Evolutionary conservation across 2,329 filamentous ascomycete species (phyloP).

Genomic region (Macrophomina phaseolina): DNA sequence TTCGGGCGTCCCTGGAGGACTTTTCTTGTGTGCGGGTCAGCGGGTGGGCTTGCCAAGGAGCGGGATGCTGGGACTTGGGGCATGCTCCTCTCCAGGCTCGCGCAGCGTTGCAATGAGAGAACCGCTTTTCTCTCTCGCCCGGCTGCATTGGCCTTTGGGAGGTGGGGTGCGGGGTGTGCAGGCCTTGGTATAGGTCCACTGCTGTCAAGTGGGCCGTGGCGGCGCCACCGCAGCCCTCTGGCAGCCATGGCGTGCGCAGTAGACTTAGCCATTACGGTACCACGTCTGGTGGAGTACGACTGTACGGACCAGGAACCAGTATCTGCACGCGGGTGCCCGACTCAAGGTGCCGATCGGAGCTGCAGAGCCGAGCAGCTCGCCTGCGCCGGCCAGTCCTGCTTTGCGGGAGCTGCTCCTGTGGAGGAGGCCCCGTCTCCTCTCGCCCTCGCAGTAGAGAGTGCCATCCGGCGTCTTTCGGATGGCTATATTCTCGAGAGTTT

Average conservation of each 20-base stretch:
- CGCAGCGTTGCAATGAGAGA: background rate
- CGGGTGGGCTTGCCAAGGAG: constrained; percentile 7
- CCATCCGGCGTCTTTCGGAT: background rate
- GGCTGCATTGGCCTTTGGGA: background rate
- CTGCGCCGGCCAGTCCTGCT: background rate
- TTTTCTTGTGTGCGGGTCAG: background rate
- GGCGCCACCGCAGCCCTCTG: background rate
- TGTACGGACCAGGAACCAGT: background rate
- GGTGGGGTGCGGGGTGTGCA: background rate
- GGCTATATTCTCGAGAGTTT: background rate
- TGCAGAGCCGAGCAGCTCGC: no score
- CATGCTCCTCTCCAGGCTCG: background rate
- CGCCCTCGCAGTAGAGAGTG: background rate
- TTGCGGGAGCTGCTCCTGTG: background rate
- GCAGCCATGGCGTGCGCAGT: background rate
- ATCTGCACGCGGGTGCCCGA: no score
- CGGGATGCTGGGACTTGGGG: background rate
- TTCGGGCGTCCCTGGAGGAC: background rate
- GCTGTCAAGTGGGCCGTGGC: background rate
- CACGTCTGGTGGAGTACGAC: background rate
- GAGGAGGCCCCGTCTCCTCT: no score
- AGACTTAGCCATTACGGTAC: background rate
- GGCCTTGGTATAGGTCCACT: constrained; percentile 1
- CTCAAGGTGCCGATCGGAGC: no score
- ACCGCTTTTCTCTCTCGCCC: background rate